phyloP scores from a whole-genome alignment of 176 grass and related monocot genomes.

The Stipa capillata region DNA sequence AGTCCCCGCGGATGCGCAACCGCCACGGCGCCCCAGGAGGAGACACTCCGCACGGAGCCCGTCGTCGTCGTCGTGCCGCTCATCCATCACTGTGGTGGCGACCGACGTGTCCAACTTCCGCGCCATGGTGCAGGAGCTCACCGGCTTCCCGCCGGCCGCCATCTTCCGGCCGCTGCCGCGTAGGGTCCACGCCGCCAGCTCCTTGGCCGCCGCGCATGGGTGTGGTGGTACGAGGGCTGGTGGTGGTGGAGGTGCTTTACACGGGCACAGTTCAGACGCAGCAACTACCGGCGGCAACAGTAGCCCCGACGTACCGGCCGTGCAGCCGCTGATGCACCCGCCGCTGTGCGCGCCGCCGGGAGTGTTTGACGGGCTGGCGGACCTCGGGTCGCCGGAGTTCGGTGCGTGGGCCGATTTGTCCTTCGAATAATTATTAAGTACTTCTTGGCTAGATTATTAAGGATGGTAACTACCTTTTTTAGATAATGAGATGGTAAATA shows the following conservation, averaged over 20 bases:
- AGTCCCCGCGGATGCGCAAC: neutral
- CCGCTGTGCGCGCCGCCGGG: slow-evolving; percentile 3
- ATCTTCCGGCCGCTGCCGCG: slow-evolving; percentile 46
- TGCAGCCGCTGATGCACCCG: neutral
- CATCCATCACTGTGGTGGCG: slow-evolving; percentile 37
- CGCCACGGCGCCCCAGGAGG: slow-evolving; percentile 22
- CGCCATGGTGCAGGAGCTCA: slow-evolving; percentile 97
- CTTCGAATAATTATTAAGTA: neutral
- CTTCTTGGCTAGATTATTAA: neutral
- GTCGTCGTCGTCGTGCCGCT: slow-evolving; percentile 13
- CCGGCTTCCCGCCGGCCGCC: slow-evolving; percentile 59
- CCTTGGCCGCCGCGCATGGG: neutral
- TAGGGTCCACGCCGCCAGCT: slow-evolving; percentile 18
- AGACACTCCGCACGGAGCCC: neutral
- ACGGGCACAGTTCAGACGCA: neutral
- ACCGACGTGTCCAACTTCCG: slow-evolving; percentile 89
- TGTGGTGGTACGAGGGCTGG: neutral
- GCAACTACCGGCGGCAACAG: neutral
- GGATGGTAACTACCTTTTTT: too few species aligned
- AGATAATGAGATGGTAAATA: too few species aligned
- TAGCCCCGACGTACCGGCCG: neutral
- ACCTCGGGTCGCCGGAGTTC: slow-evolving; percentile 48
- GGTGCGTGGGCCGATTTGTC: slow-evolving; percentile 29
- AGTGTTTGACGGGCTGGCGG: slow-evolving; percentile 31
- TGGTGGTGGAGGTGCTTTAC: neutral